Base-by-base conservation (phyloP, 331 rosid genomes). In the Rosa hybrid region DNA sequence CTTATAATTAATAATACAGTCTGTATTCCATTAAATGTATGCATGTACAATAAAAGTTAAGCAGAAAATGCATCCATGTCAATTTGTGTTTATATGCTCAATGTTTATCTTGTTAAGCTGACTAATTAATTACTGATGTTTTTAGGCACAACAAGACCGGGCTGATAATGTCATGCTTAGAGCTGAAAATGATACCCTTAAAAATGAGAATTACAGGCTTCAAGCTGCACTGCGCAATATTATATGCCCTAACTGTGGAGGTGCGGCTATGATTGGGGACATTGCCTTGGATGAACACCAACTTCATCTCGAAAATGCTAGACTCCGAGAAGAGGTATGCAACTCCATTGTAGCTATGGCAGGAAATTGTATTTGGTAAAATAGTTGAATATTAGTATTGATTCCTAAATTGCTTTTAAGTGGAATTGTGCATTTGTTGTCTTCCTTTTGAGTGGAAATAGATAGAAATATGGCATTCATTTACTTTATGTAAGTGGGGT, bases 101-200 rank as follows among this genome's bases (percentile, higher is more conserved):
- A 62, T 62, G 39, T 62, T 62, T 62, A 27, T 21, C 9, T 25
- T 13, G 27, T 17, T 51, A 10, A 9, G 25, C 5, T 79, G 71
- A 27, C 12, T 27, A 59, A n/a, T 8, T 53, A 4, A 45, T 30
- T 78, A 2, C 62, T 51, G 18, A 0, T 78, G 50, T 7, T 14
- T 30, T 39, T 83, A 95, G 99, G 99, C 99, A 79, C 99, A 95
- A 60, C 99, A 95, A 78, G 99, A 95, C 77, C 84, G 98, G 14
- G 0, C 97, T 3, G 99, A 95, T 82, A 95, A 95, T 83, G 86
- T 69, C 67, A 87, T 91, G 74, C 96, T 95, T 42, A 89, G 93
- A 80, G 91, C 93, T 0, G 99, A 95, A 77, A 95, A 95, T 86
- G 99, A 95, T 67, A 80, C 13, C 49, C 82, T 93, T 4, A 93